Conservation (phyloP, 805 yeast genomes). For the Kuraishia cidri region DNA sequence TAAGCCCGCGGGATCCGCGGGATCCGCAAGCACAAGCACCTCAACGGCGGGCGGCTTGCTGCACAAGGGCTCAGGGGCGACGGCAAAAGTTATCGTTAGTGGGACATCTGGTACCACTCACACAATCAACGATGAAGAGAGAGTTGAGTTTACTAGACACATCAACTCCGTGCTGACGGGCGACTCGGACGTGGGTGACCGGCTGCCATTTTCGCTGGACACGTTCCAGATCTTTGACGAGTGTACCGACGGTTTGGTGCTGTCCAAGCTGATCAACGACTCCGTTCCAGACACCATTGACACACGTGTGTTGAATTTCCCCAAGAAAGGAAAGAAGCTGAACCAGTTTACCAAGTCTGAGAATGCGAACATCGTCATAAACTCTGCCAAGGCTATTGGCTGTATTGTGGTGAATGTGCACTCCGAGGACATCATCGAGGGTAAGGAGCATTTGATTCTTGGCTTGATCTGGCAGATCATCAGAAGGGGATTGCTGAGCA, state of each 20-base stretch:
- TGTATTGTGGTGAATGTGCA: conserved; percentile 97
- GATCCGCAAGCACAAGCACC: conserved; percentile 13
- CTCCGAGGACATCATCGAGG: conserved; percentile 88
- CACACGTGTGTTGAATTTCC: conserved; percentile 89
- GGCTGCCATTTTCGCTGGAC: conserved; percentile 89
- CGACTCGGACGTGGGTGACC: conserved; percentile 72
- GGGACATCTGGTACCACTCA: conserved; percentile 94
- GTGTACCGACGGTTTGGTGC: conserved; percentile 88
- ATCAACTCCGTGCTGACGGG: conserved; percentile 88
- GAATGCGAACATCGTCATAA: conserved; percentile 95
- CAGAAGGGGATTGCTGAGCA: conserved; percentile 88
- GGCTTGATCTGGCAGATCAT: conserved; percentile 97
- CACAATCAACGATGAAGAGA: conserved; percentile 94
- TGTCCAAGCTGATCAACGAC: conserved; percentile 91
- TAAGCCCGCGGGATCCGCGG: conserved; percentile 11
- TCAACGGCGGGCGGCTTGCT: conserved; percentile 23
- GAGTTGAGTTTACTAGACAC: conserved; percentile 92
- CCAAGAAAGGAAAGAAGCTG: conserved; percentile 70
- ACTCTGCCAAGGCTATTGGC: conserved; percentile 98
- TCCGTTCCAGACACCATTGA: conserved; percentile 98
- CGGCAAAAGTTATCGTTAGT: conserved; percentile 73
- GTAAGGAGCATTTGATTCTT: conserved; percentile 83
- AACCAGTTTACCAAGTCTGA: conserved; percentile 95
- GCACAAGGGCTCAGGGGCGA: conserved; percentile 44
- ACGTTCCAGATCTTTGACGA: conserved; percentile 95